Conservation (phyloP, 495 filamentous ascomycete genomes). For the Bathelium albidoporum region DNA sequence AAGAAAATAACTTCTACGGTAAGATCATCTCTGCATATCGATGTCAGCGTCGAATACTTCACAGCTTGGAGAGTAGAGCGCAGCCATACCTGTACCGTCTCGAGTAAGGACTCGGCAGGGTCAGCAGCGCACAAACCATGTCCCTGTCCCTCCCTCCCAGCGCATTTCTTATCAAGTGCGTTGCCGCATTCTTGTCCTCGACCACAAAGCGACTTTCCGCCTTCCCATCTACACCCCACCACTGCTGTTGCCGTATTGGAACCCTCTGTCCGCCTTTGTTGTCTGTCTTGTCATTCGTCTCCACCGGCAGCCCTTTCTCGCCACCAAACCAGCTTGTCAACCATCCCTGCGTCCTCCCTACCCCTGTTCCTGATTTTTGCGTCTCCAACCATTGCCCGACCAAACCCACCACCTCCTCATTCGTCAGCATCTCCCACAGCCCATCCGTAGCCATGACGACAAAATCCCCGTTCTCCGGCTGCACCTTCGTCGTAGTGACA, state of each 20-base stretch:
- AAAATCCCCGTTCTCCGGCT: slow-evolving; percentile 86
- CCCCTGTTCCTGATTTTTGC: slow-evolving; percentile 29
- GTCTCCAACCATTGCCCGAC: slow-evolving; percentile 91
- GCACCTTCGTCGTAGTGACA: slow-evolving; percentile 87
- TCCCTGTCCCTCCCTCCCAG: slow-evolving; percentile 89
- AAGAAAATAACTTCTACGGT: slow-evolving; percentile 99
- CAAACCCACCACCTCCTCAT: slow-evolving; percentile 93
- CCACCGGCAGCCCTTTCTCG: slow-evolving; percentile 47
- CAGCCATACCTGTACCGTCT: slow-evolving; percentile 70
- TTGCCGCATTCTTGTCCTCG: slow-evolving; percentile 92
- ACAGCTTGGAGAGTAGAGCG: neutral
- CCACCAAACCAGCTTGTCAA: slow-evolving; percentile 44
- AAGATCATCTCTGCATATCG: slow-evolving; percentile 64
- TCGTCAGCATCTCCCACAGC: slow-evolving; percentile 98
- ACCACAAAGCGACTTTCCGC: slow-evolving; percentile 75
- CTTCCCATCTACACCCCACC: slow-evolving; percentile 57
- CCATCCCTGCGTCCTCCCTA: slow-evolving; percentile 34
- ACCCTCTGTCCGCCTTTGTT: slow-evolving; percentile 41
- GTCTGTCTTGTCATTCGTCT: slow-evolving; percentile 34
- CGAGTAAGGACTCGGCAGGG: slow-evolving; percentile 81
- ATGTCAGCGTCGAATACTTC: slow-evolving; percentile 12
- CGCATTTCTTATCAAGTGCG: slow-evolving; percentile 91
- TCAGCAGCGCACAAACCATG: slow-evolving; percentile 87
- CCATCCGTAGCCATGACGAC: slow-evolving; percentile 95
- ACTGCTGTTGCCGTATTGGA: slow-evolving; percentile 78